Conservation (phyloP, 768 basidiomycete species). For the Chlorophyllum brunneum region DNA sequence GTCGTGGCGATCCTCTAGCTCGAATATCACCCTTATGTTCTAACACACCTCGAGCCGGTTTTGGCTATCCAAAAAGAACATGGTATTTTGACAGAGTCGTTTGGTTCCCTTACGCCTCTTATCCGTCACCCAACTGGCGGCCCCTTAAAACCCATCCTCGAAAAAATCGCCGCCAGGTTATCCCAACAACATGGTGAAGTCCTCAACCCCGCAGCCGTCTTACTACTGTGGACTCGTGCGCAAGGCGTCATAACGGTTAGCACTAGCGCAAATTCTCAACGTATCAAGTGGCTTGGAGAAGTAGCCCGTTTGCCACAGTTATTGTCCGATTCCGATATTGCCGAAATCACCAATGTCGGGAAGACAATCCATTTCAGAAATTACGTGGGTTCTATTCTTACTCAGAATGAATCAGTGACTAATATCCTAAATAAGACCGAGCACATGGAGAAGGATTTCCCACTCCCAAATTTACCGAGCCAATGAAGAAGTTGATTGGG, state of each 20-base stretch:
- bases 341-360: constrained; percentile 31
- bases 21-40: constrained; percentile 33
- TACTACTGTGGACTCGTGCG: constrained; percentile 31
- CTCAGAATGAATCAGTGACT: not conserved
- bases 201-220: constrained; percentile 21
- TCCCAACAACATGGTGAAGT: constrained; percentile 18
- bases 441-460: constrained; percentile 34
- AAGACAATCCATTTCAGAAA: constrained; percentile 31
- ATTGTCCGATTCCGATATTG: constrained; percentile 26
- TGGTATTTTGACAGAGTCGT: constrained; percentile 34
- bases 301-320: constrained; percentile 26
- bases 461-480: constrained; percentile 27
- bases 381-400: constrained; percentile 23
- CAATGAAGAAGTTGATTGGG: not conserved
- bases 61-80: constrained; percentile 32
- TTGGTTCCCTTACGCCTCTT: constrained; percentile 32
- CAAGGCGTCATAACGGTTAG: constrained; percentile 30
- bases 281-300: constrained; percentile 27
- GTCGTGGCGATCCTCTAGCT: constrained; percentile 18
- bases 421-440: constrained; percentile 21
- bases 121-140: constrained; percentile 33
- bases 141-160: constrained; percentile 34
- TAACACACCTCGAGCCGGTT: constrained; percentile 29
- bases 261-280: constrained; percentile 26
- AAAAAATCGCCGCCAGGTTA: constrained; percentile 28